Evolutionary conservation across 495 filamentous ascomycete species (phyloP), one percentile per base, ranked within the genome.

Genomic region (Terfezia claveryi): DNA sequence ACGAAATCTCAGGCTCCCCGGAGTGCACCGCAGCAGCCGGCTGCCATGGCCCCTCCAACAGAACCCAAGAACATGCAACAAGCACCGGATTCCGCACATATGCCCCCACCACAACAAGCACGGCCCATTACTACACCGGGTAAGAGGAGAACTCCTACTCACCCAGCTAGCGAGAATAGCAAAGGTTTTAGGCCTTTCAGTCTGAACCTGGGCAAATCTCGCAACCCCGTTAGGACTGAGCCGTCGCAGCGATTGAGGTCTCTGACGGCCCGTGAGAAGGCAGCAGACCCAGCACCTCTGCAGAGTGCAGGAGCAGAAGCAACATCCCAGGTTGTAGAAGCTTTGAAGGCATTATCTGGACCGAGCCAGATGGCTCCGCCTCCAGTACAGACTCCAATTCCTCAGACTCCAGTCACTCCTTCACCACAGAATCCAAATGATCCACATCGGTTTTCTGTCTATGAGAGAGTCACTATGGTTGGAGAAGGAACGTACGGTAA

Each of bases 401-500:
- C 20, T 20, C 12, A 46, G 14, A 46, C 41, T 14, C 6, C 50
- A 16, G n/a, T 51, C 27, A 17, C 11, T 20, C n/a, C 50, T 7
- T 12, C 50, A 51, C 44, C 44, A 49, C n/a, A 17, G 50, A 20
- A 20, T 51, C 50, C 50, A 27, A 20, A 20, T 12, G 23, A 51
- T 6, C 50, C 50, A n/a, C 41, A 46, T 20, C 50, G 50, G 27
- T 32, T 32, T 23, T 32, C 50, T 23, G 50, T 51, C n/a, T 66
- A 66, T 27, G 62, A 65, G 38, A 62, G 58, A 38, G 46, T 66
- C 23, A 63, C 60, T 41, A 65, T 66, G 63, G 63, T 66, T 52
- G 63, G 63, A 2, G 63, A 66, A 55, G 63, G 63, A 51, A 66
- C 63, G 49, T 66, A 66, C 23, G 63, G 63, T 44, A 96, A 99